Conservation (phyloP, 352 stramenopile species). For the Globisporangium takayamanum region DNA sequence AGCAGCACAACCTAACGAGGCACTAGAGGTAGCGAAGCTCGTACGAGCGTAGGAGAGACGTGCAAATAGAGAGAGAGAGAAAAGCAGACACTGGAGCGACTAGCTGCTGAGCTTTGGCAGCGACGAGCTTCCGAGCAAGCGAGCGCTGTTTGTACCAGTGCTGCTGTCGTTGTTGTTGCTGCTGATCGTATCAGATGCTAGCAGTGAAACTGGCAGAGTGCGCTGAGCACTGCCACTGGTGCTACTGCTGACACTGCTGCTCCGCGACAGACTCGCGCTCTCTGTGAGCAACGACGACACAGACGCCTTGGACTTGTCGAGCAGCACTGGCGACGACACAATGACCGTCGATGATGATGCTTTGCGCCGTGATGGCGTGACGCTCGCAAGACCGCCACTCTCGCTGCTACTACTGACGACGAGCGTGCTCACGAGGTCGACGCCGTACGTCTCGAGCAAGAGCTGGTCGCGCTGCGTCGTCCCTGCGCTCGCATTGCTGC, state of each 20-base stretch:
- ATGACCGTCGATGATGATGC: too few relatives aligned
- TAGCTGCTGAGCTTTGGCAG: slow-evolving; percentile 6
- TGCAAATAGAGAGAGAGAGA: neutral
- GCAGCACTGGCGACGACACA: neutral
- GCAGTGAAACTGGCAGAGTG: neutral
- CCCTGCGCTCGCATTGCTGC: slow-evolving; percentile 16
- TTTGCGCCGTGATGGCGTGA: neutral
- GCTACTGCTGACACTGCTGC: neutral
- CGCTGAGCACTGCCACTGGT: neutral
- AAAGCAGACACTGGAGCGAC: neutral
- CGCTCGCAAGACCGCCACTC: neutral
- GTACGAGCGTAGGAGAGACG: neutral
- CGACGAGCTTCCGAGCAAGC: slow-evolving; percentile 8
- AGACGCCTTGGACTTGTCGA: slow-evolving; percentile 8
- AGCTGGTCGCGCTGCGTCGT: slow-evolving; percentile 15
- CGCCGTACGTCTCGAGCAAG: slow-evolving; percentile 55
- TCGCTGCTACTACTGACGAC: slow-evolving; percentile 18
- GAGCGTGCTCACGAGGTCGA: slow-evolving; percentile 45
- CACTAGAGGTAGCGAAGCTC: neutral
- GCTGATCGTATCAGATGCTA: neutral
- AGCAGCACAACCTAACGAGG: too few relatives aligned
- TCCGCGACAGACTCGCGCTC: neutral
- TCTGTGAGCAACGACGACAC: neutral
- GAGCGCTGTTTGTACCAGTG: neutral
- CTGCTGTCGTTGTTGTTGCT: neutral